Evolutionary conservation across 441 rosid genomes (phyloP).

Genomic region (Euphorbia celastroides): DNA sequence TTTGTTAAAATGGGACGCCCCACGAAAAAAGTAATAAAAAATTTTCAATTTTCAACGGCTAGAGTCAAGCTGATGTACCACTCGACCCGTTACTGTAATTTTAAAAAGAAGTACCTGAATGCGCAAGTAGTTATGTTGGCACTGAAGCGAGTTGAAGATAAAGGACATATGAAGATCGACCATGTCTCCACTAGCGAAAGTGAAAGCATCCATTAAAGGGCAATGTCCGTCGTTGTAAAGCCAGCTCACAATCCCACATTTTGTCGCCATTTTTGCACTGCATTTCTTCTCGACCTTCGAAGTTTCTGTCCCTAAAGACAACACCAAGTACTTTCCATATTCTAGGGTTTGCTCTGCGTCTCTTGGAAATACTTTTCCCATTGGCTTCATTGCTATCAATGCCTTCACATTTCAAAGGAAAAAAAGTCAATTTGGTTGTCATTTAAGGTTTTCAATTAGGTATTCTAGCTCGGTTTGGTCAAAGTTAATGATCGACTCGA

Average conservation of each 20-base stretch:
- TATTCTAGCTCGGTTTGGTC: too few species aligned
- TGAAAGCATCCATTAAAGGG: slow-evolving; percentile 31
- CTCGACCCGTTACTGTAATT: too few species aligned
- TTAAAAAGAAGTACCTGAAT: slow-evolving; percentile 25
- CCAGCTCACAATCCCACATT: slow-evolving; percentile 43
- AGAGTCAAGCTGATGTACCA: too few species aligned
- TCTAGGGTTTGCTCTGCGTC: slow-evolving; percentile 23
- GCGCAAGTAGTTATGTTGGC: slow-evolving; percentile 31
- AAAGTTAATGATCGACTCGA: too few species aligned
- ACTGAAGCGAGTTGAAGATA: slow-evolving; percentile 23
- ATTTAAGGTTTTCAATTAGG: too few species aligned
- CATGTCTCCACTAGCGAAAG: slow-evolving; percentile 30
- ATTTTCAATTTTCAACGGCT: too few species aligned
- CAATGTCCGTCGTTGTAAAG: slow-evolving; percentile 18
- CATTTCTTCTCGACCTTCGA: slow-evolving; percentile 27
- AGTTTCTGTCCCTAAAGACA: slow-evolving; percentile 35
- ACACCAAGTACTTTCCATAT: slow-evolving; percentile 24
- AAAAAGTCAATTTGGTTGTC: too few species aligned
- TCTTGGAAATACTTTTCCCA: slow-evolving; percentile 18
- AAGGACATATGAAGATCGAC: slow-evolving; percentile 31
- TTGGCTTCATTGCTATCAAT: slow-evolving; percentile 30
- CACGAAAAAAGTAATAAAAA: too few species aligned
- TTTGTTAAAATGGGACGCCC: too few species aligned
- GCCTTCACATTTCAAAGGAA: neutral
- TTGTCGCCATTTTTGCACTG: slow-evolving; percentile 25